phyloP scores from a whole-genome alignment of 2,329 filamentous ascomycete genomes.

The Colletotrichum caudatum region DNA sequence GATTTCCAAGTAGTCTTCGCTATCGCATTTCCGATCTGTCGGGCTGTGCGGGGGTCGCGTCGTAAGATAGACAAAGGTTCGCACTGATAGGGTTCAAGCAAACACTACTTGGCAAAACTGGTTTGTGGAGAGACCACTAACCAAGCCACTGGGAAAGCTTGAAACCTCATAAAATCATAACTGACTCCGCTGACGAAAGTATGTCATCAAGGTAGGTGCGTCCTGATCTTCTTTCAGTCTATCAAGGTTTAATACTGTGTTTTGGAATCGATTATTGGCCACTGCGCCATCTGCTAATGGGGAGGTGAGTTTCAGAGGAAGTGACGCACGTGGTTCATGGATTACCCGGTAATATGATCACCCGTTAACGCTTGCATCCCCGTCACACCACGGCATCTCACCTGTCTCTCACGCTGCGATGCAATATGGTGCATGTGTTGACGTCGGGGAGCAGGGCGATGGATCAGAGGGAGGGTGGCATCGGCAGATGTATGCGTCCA shows the following conservation, averaged over 20 bases:
- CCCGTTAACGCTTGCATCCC: not conserved
- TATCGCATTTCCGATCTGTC: not conserved
- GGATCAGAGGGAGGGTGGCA: not conserved
- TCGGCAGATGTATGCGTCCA: not conserved
- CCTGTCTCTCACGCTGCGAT: constrained; percentile 5
- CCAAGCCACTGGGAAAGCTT: not conserved
- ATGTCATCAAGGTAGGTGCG: not conserved
- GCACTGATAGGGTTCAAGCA: too few relatives aligned
- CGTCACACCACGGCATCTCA: not conserved
- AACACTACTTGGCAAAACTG: not conserved
- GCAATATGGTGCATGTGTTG: not conserved
- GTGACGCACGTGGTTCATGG: not conserved
- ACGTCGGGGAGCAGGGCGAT: not conserved
- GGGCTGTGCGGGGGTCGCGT: not conserved
- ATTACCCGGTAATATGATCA: constrained; percentile 10
- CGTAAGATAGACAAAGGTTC: too few relatives aligned
- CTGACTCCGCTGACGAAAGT: not conserved
- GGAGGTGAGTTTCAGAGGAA: not conserved
- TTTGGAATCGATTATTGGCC: not conserved
- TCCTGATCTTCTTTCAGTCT: constrained; percentile 10
- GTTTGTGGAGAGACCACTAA: not conserved
- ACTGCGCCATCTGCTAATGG: not conserved
- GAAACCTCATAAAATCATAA: not conserved
- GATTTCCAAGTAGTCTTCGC: not conserved
- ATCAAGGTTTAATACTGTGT: constrained; percentile 29